Conservation (phyloP, 2,329 filamentous ascomycete species). For the Penicillium griseofulvum region DNA sequence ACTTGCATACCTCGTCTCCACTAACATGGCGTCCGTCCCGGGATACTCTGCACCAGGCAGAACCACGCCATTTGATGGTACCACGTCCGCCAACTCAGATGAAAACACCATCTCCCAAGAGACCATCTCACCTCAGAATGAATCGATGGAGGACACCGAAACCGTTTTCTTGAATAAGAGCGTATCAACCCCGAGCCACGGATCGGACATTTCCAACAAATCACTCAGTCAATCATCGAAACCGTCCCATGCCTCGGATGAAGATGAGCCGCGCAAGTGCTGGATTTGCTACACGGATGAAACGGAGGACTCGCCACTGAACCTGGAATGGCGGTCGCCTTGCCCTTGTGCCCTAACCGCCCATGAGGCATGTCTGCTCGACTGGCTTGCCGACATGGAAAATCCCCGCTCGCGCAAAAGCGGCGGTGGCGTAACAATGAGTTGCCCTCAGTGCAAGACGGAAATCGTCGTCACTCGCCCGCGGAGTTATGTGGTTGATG, state of each 20-base stretch:
- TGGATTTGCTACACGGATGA: conserved; percentile 70
- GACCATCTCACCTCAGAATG: conserved; percentile 9
- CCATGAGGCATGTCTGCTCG: conserved; percentile 83
- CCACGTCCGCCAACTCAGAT: conserved; percentile 16
- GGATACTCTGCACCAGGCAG: conserved; percentile 30
- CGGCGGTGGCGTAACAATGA: conserved; percentile 59
- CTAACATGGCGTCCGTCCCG: conserved; percentile 37
- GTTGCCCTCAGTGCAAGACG: conserved; percentile 86
- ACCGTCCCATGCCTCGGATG: conserved; percentile 13
- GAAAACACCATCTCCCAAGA: conserved; percentile 11
- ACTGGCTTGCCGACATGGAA: conserved; percentile 92
- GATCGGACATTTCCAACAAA: conserved; percentile 19
- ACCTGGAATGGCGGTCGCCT: conserved; percentile 75
- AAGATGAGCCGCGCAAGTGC: conserved; percentile 53
- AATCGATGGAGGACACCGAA: conserved; percentile 26
- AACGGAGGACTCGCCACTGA: conserved; percentile 59
- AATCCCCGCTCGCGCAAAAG: conserved; percentile 53
- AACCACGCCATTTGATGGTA: conserved; percentile 27
- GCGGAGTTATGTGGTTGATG: conserved; percentile 67
- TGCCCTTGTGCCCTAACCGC: conserved; percentile 89
- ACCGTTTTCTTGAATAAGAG: conserved; percentile 32
- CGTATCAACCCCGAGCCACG: conserved; percentile 11
- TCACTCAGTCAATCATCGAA: conserved; percentile 13
- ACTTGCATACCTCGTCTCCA: not conserved
- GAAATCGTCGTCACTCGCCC: conserved; percentile 74